phyloP scores from a whole-genome alignment of 495 filamentous ascomycete genomes.

The Tuber aestivum region DNA sequence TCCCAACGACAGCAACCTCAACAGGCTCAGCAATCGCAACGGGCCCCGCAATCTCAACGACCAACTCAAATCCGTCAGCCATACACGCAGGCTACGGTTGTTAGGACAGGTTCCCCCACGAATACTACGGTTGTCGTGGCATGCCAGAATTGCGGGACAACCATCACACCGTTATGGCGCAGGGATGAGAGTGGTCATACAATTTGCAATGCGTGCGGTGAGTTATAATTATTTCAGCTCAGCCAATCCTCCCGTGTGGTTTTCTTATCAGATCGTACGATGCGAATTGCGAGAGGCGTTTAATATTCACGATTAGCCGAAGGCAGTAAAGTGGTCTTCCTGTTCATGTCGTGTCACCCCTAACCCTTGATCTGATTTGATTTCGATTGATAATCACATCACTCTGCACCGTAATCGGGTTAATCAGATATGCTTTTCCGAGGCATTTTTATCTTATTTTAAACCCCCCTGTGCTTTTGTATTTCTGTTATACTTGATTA shows the following conservation, averaged over 20 bases:
- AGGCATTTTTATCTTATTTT: slow-evolving; percentile 30
- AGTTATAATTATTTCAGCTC: slow-evolving; percentile 43
- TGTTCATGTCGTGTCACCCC: slow-evolving; percentile 29
- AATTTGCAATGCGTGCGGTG: slow-evolving; percentile 98
- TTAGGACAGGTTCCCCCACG: slow-evolving; percentile 36
- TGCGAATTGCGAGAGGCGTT: slow-evolving; percentile 23
- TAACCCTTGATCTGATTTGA: slow-evolving; percentile 37
- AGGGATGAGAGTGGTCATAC: slow-evolving; percentile 92
- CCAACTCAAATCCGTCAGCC: slow-evolving; percentile 18
- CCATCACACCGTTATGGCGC: slow-evolving; percentile 92
- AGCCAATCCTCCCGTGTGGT: slow-evolving; percentile 7
- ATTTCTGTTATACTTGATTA: neutral
- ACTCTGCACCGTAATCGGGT: neutral
- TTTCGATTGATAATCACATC: slow-evolving; percentile 37
- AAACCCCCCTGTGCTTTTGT: slow-evolving; percentile 8
- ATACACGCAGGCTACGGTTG: slow-evolving; percentile 29
- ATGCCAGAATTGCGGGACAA: slow-evolving; percentile 96
- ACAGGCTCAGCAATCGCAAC: slow-evolving; percentile 16
- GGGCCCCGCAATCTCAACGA: slow-evolving; percentile 26
- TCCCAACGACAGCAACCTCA: slow-evolving; percentile 8
- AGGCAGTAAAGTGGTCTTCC: neutral
- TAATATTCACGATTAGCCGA: slow-evolving; percentile 22
- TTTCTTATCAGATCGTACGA: slow-evolving; percentile 41
- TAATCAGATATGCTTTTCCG: slow-evolving; percentile 2
- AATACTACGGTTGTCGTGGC: slow-evolving; percentile 76